These are phyloP conservation scores for Obelidium mucronatum DNA, from an alignment of 192 early-diverging fungal genomes.

Conservation along the genomic window DNA sequence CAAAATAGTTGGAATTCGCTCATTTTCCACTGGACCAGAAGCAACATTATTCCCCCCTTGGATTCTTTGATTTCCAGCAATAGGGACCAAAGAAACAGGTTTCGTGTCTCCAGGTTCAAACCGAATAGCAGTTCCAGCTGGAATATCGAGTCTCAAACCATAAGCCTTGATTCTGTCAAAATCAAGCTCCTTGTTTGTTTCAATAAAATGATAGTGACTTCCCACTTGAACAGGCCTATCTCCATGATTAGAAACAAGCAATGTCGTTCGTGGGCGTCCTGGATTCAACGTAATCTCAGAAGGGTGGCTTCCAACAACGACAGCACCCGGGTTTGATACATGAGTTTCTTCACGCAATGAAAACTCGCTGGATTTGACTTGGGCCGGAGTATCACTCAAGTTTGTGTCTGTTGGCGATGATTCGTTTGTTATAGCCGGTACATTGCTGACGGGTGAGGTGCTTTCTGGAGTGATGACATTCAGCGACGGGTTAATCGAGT, in stretches of 20 bases:
- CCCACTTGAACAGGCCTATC: slow-evolving; percentile 96
- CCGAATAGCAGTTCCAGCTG: slow-evolving; percentile 91
- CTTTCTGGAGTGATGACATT: too few relatives aligned
- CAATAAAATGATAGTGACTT: slow-evolving; percentile 97
- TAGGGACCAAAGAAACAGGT: slow-evolving; percentile 80
- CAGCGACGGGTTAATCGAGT: too few relatives aligned
- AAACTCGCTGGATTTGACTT: neutral
- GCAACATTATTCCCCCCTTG: slow-evolving; percentile 88
- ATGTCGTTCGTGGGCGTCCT: slow-evolving; percentile 68
- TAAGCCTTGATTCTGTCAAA: slow-evolving; percentile 89
- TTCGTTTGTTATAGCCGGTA: too few relatives aligned
- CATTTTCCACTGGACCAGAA: slow-evolving; percentile 65
- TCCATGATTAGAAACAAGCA: slow-evolving; percentile 90
- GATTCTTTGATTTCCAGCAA: slow-evolving; percentile 81
- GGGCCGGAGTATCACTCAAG: neutral
- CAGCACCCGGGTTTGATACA: slow-evolving; percentile 13
- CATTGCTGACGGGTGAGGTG: too few relatives aligned
- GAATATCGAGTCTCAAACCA: slow-evolving; percentile 89
- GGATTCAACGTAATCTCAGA: slow-evolving; percentile 81
- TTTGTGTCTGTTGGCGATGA: neutral
- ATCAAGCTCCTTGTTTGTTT: slow-evolving; percentile 78
- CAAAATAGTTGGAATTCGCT: slow-evolving; percentile 48
- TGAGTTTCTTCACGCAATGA: neutral
- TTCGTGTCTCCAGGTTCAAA: slow-evolving; percentile 97
- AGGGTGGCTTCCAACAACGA: slow-evolving; percentile 62